Percentiles rank a stretch among this genome's conserved stretches.
Conservation (phyloP, 345 rosid species). For the Acer campestre region DNA sequence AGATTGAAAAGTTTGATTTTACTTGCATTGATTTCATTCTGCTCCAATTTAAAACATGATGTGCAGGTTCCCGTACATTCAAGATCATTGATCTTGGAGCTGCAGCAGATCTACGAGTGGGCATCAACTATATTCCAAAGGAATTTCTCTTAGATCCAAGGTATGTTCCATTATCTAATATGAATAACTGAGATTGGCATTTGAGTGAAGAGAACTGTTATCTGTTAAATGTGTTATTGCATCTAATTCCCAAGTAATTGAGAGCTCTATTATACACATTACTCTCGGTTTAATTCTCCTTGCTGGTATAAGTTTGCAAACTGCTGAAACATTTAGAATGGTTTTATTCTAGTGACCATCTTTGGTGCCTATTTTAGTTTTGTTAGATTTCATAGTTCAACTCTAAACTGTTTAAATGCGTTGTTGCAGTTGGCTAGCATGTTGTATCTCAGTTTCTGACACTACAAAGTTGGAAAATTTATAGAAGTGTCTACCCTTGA, state of each 20-base stretch:
- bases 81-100: conserved; percentile 99
- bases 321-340: background rate
- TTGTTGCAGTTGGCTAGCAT: conserved; percentile 3
- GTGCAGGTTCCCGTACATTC: conserved; percentile 76
- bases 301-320: background rate
- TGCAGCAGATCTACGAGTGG: conserved; percentile 94
- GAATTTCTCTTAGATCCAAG: conserved; percentile 97
- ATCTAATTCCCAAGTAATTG: background rate
- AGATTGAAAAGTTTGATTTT: conserved; percentile 7
- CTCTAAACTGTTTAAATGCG: background rate
- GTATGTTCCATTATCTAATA: conserved; percentile 32
- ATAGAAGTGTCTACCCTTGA: too few relatives aligned
- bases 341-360: background rate
- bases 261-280: background rate
- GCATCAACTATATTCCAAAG: conserved; percentile 95
- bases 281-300: background rate
- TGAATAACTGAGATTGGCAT: background rate
- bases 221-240: background rate
- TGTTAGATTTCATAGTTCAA: background rate
- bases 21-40: conserved; percentile 1
- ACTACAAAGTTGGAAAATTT: background rate
- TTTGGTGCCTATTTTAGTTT: background rate
- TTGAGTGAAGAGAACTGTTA: conserved; percentile 11
- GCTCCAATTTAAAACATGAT: conserved; percentile 27
- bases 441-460: background rate